Evolutionary conservation across 1,139 yeast genomes (phyloP), one percentile per base, ranked within the genome.

Genomic region (Debaryomyces psychrophilus): DNA sequence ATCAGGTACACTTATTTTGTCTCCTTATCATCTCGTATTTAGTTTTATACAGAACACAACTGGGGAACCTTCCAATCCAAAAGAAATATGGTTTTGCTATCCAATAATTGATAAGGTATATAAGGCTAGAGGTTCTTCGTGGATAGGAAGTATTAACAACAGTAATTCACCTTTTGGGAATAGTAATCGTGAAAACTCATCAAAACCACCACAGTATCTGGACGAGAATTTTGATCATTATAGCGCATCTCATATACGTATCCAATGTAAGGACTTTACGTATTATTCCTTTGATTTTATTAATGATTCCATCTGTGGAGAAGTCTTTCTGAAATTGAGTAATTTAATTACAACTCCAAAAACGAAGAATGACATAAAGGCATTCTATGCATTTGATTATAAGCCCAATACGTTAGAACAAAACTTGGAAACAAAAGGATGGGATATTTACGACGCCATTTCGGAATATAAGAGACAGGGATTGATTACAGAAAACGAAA

Each of bases 41-140:
- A 80, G 60, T 28, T 68, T 67, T 79, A 5, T 46, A 73, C 64
- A 67, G 48, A 43, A 59, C 47, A 51, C 48, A 38, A 49, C 53
- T 15, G 41, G 52, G 27, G 48, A 46, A 54, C 43, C 53, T 52
- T n/a, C 55, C 51, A 44, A 64, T 26, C 68, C 71, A 31, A 69
- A 84, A 49, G 98, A 93, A 61, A 79, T 90, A 18, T 93, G 99
- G 99, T 79, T 90, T 29, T 87, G 96, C 50, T 93, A 92, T 64
- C 98, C 98, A 0, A 82, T 92, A 55, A 85, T 92, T 39, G 87
- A 83, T 40, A 71, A 77, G 46, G 83, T 88, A 2, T 79, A 80
- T 52, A 82, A 86, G 53, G 76, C 83, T 26, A 58, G 80, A 51
- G 83, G 87, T 23, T 71, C 83, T 3, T 69, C 80, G 2, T 62